These are phyloP conservation scores for Chrysanthemum lavandulifolium DNA, from an alignment of 129 eudicot species.

Conservation along the genomic window DNA sequence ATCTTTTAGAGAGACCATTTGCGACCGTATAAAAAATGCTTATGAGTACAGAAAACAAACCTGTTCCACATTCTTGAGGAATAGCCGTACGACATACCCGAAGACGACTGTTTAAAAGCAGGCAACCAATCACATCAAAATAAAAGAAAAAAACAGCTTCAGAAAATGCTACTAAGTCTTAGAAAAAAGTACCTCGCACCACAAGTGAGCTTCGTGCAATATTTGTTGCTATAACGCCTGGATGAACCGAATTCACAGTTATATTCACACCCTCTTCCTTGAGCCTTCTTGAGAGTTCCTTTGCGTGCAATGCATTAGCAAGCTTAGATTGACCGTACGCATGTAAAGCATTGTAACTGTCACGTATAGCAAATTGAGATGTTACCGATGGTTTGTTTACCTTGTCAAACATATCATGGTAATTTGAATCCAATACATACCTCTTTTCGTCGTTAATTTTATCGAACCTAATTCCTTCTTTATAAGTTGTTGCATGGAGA, in stretches of 20 bases:
- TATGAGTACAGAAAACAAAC: constrained; percentile 1
- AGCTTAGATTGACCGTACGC: constrained; percentile 97
- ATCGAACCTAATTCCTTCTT: constrained; percentile 78
- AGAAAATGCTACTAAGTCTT: background rate
- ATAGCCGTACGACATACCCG: constrained; percentile 28
- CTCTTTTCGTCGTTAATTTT: constrained; percentile 64
- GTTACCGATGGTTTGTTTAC: background rate
- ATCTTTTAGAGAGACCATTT: background rate
- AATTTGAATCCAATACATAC: constrained; percentile 24
- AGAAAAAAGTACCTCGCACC: constrained; percentile 30
- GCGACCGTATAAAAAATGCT: background rate
- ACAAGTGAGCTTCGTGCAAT: constrained; percentile 42
- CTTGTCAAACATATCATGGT: background rate
- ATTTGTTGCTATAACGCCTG: constrained; percentile 62
- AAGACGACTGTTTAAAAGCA: constrained; percentile 20
- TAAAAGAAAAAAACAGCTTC: background rate
- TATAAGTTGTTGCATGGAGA: constrained; percentile 45
- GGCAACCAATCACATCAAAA: constrained; percentile 1
- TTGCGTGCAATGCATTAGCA: constrained; percentile 80
- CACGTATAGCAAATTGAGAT: background rate
- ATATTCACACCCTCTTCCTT: constrained; percentile 69
- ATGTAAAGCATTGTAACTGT: constrained; percentile 32
- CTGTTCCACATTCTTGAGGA: constrained; percentile 37
- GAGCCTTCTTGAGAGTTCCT: constrained; percentile 70
- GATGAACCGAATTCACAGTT: constrained; percentile 69